Base-by-base conservation (phyloP, 2,329 filamentous ascomycete genomes). In the Daldinia eschscholtzii region DNA sequence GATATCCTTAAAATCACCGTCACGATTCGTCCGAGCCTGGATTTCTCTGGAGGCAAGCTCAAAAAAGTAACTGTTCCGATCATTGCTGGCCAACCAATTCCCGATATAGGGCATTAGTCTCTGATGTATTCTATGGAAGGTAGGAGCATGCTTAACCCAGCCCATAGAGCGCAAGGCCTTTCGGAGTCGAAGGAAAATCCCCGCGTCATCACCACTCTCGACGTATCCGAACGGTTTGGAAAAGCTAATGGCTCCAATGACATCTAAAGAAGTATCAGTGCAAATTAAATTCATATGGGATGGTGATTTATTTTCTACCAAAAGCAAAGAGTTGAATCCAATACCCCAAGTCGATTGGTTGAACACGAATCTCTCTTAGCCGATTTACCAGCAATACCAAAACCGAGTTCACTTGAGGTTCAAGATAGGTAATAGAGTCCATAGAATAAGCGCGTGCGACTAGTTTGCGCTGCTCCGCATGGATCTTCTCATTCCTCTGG, bases 1-100 rank as follows among this genome's bases (percentile, higher is more conserved):
- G 6, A 48, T 48, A 12, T 28, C 44, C 23, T 48, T 48, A 48
- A 26, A 28, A 26, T 48, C 23, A 0, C 44, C 44, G 13, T 48
- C 44, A 15, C 23, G 44, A 12, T 48, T 28, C 13, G 44, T 48
- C 15, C 44, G 44, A 1, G 41, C 42, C 30, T 63, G 28, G 5
- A 72, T 64, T 35, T 71, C 63, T 5, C 48, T 26, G 2, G 61
- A 50, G 10, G 70, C 57, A 39, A 69, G 64, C 2, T 67, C 15
- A 42, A 65, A 68, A 62, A 72, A 72, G 52, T 67, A 71, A 13
- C 63, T 64, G 18, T 72, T 70, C 18, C 70, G 64, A n/a, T 70
- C 65, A 20, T 72, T 72, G 3, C 62, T 13, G 12, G 68, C 68
- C 13, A 72, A 30, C 18, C 59, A 57, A 18, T 72, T 72, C n/a